phyloP scores from a whole-genome alignment of 2,329 filamentous ascomycete genomes.

The Fusarium sp. region DNA sequence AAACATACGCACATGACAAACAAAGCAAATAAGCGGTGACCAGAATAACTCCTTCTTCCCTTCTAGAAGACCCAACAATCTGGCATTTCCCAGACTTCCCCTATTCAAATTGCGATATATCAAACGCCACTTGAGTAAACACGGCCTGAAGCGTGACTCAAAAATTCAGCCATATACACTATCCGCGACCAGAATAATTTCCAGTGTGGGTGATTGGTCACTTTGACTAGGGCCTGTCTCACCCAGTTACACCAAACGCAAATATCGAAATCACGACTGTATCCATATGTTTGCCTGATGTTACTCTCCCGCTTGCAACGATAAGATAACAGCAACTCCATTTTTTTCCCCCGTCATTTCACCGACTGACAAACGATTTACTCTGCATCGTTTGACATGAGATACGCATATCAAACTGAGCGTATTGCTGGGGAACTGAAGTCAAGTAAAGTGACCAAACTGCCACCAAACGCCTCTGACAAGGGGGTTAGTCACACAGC shows the following conservation, averaged over 20 bases:
- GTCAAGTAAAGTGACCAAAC: not conserved
- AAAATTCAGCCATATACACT: not conserved
- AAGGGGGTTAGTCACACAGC: not conserved
- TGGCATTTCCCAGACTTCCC: not conserved
- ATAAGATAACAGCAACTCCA: too few species aligned
- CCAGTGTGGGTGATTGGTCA: not conserved
- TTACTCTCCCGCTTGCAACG: not conserved
- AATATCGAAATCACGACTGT: not conserved
- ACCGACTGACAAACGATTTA: too few species aligned
- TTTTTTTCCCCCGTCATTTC: too few species aligned
- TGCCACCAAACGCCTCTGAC: not conserved
- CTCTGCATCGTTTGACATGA: not conserved
- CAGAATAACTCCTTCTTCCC: rapidly evolving
- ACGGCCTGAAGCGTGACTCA: not conserved
- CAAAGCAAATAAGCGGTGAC: not conserved
- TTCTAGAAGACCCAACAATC: not conserved
- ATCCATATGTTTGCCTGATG: not conserved
- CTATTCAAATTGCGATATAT: not conserved
- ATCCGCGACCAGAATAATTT: not conserved
- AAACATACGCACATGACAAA: too few species aligned
- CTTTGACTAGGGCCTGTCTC: not conserved
- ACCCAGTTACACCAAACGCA: not conserved
- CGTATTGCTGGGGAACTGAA: not conserved
- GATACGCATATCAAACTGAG: not conserved
- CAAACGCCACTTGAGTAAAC: not conserved